Percentiles rank a stretch among this genome's conserved stretches.
Evolutionary conservation across 805 yeast species (phyloP).

Genomic region (Lachancea sp.): DNA sequence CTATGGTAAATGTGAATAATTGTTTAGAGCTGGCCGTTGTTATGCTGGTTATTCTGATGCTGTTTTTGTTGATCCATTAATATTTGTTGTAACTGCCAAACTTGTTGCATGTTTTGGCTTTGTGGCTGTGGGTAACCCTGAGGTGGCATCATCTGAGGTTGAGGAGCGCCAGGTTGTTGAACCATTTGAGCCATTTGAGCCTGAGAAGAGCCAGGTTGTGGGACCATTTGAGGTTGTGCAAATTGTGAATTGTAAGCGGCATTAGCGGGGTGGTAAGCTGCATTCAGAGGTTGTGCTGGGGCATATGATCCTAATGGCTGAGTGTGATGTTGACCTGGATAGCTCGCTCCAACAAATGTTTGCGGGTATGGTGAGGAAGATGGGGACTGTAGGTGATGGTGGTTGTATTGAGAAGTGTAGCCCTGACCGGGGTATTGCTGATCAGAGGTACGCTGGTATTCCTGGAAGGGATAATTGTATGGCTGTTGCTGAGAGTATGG

Average conservation of each 20-base stretch:
- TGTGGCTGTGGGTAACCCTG: slow-evolving; percentile 1
- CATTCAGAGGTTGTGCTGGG: neutral
- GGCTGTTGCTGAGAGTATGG: slow-evolving; percentile 9
- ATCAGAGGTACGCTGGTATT: neutral
- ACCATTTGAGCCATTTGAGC: slow-evolving; percentile 16
- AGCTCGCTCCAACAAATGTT: neutral
- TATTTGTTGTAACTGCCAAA: slow-evolving; percentile 10
- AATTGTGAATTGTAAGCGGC: neutral
- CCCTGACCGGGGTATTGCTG: slow-evolving; percentile 1
- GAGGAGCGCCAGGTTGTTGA: slow-evolving; percentile 6
- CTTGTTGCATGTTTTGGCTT: slow-evolving; percentile 5
- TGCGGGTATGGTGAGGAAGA: slow-evolving; percentile 1
- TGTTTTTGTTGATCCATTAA: slow-evolving; percentile 8
- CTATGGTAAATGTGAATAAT: slow-evolving; percentile 1
- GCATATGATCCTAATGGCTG: neutral
- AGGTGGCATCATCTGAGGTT: slow-evolving; percentile 11
- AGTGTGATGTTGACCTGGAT: neutral
- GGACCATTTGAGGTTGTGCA: slow-evolving; percentile 14
- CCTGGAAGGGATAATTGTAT: neutral
- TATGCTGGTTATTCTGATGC: slow-evolving; percentile 15
- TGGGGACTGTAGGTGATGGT: neutral
- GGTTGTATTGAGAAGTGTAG: neutral
- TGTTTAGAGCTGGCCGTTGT: slow-evolving; percentile 15
- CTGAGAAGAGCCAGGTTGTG: slow-evolving; percentile 7
- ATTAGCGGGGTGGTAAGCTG: neutral